Percentiles rank a stretch among this genome's conserved stretches.
phyloP scores from a whole-genome alignment of 331 rosid species.

The Rhamnella rubrinervis region DNA sequence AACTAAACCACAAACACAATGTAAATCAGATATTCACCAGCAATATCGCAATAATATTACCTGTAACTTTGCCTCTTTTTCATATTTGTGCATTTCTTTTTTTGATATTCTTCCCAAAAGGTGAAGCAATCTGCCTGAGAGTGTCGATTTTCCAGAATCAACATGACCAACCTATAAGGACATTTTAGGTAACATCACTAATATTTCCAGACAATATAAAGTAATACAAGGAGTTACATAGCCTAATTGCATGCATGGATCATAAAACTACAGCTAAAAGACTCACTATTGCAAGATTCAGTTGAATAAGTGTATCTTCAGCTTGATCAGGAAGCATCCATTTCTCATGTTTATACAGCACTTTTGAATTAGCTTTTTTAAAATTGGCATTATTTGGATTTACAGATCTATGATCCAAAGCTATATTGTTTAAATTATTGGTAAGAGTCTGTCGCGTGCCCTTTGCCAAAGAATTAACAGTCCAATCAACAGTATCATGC shows the following conservation, averaged over 20 bases:
- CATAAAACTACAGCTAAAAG: slow-evolving; percentile 18
- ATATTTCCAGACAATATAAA: slow-evolving; percentile 19
- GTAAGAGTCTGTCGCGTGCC: slow-evolving; percentile 48
- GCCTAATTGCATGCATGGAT: slow-evolving; percentile 11
- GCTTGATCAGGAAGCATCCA: slow-evolving; percentile 93
- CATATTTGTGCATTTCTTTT: slow-evolving; percentile 96
- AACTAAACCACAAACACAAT: slow-evolving; percentile 17
- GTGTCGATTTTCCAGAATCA: slow-evolving; percentile 99
- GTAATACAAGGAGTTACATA: background rate
- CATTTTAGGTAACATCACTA: slow-evolving; percentile 14
- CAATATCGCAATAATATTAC: slow-evolving; percentile 32
- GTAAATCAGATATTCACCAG: slow-evolving; percentile 21
- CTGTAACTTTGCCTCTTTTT: slow-evolving; percentile 88
- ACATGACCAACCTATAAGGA: slow-evolving; percentile 92
- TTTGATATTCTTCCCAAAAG: slow-evolving; percentile 77
- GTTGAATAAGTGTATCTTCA: slow-evolving; percentile 69
- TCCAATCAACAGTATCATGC: slow-evolving; percentile 34
- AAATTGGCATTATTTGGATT: slow-evolving; percentile 41
- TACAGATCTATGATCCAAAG: slow-evolving; percentile 50
- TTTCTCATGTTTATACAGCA: slow-evolving; percentile 65
- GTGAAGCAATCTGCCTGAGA: slow-evolving; percentile 88
- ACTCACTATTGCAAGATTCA: slow-evolving; percentile 94
- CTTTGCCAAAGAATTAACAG: slow-evolving; percentile 35
- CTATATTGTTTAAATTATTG: slow-evolving; percentile 37
- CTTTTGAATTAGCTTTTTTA: slow-evolving; percentile 34